phyloP scores from a whole-genome alignment of 768 basidiomycete genomes.

The Leccinum subtestaceum region DNA sequence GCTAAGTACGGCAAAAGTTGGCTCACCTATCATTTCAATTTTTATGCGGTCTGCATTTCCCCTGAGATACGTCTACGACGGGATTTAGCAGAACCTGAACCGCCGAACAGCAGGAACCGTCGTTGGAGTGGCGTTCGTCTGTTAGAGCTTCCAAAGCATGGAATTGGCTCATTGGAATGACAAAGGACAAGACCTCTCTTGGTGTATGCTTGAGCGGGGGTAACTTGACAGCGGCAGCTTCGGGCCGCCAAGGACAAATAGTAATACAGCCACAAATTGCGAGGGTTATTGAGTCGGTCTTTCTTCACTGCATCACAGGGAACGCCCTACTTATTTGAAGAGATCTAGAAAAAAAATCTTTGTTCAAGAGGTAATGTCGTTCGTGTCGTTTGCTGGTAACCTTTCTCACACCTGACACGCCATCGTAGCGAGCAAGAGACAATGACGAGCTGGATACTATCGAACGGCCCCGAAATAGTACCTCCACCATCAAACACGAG shows the following conservation, averaged over 20 bases:
- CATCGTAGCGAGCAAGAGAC: neutral
- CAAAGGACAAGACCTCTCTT: neutral
- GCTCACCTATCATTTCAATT: neutral
- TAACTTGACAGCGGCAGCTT: too few species aligned
- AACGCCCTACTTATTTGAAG: neutral
- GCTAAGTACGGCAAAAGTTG: neutral
- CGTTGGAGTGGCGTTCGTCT: neutral
- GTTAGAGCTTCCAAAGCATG: neutral
- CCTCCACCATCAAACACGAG: neutral
- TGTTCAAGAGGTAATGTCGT: neutral
- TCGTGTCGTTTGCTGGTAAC: neutral
- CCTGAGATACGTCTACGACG: neutral
- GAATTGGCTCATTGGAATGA: too few species aligned
- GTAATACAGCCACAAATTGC: too few species aligned
- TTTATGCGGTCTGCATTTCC: neutral
- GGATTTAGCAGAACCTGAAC: neutral
- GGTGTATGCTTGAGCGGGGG: neutral
- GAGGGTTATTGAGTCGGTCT: too few species aligned
- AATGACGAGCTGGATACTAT: neutral
- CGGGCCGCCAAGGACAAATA: too few species aligned
- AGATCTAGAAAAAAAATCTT: too few species aligned
- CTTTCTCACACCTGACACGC: neutral
- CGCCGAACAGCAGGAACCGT: neutral
- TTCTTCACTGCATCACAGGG: too few species aligned
- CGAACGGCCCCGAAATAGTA: neutral